Percentiles rank a stretch among this genome's conserved stretches.
phyloP scores from a whole-genome alignment of 441 rosid species.

The Rhodomyrtus psidioides region DNA sequence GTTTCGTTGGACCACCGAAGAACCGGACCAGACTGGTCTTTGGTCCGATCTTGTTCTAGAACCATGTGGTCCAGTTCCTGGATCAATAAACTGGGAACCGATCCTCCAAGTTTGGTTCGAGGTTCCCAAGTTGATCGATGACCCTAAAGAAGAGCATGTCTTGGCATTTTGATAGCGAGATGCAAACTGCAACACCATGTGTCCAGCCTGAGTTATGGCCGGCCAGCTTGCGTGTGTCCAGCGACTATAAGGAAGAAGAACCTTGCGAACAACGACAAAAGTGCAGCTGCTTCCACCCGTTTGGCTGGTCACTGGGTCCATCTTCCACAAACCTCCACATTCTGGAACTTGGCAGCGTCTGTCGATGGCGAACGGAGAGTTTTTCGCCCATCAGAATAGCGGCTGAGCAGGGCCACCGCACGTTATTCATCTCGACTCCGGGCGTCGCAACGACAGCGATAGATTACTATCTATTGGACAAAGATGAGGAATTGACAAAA shows the following conservation, averaged over 20 bases:
- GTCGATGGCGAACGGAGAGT: neutral
- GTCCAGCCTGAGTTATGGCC: neutral
- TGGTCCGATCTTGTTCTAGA: no score
- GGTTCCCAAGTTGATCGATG: no score
- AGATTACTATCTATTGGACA: neutral
- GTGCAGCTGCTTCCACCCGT: neutral
- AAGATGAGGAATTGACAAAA: neutral
- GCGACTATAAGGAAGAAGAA: neutral
- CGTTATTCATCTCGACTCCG: neutral
- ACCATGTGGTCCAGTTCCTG: no score
- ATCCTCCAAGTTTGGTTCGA: no score
- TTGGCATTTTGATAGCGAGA: neutral
- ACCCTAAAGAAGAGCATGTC: neutral
- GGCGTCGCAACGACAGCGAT: neutral
- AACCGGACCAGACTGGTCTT: no score
- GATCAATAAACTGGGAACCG: no score
- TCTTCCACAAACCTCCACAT: constrained; percentile 4
- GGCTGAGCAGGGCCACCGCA: constrained; percentile 2
- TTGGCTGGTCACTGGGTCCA: constrained; percentile 23
- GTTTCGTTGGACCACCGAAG: no score
- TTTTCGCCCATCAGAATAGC: neutral
- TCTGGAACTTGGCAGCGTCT: neutral
- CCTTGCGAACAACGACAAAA: neutral
- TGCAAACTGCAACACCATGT: neutral
- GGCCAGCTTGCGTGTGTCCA: constrained; percentile 7